These are phyloP conservation scores for Linum lewisii DNA, from an alignment of 345 rosid species.

Conservation along the genomic window DNA sequence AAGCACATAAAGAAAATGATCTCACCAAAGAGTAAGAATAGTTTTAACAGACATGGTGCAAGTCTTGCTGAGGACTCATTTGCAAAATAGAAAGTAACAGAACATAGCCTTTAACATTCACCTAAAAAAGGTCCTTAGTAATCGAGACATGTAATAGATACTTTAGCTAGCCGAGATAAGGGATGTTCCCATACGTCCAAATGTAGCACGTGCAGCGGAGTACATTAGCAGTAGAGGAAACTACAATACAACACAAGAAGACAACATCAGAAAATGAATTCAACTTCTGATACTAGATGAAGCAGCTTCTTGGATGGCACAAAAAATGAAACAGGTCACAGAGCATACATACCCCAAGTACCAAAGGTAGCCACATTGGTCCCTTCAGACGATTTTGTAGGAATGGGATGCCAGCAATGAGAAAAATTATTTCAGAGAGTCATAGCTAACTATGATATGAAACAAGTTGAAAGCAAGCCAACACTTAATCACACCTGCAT, in stretches of 20 bases:
- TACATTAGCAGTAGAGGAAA: slow-evolving; percentile 63
- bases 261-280: background rate
- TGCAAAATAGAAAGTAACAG: no score
- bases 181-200: slow-evolving; percentile 55
- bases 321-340: background rate
- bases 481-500: slow-evolving; percentile 38
- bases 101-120: no score
- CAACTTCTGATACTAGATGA: background rate
- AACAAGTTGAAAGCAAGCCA: background rate
- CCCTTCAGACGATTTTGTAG: slow-evolving; percentile 64
- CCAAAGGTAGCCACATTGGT: slow-evolving; percentile 80
- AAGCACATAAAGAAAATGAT: background rate
- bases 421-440: slow-evolving; percentile 6
- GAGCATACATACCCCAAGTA: slow-evolving; percentile 43
- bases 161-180: background rate
- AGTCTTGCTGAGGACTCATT: background rate
- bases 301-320: background rate
- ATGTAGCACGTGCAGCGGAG: slow-evolving; percentile 70
- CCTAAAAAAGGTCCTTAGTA: background rate
- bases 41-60: no score
- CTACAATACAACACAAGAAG: slow-evolving; percentile 28
- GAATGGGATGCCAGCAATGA: slow-evolving; percentile 59
- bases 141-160: background rate
- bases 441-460: slow-evolving; percentile 1
- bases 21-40: no score